Conservation (phyloP, 2,329 filamentous ascomycete species). For the Arthrobotrys iridis region DNA sequence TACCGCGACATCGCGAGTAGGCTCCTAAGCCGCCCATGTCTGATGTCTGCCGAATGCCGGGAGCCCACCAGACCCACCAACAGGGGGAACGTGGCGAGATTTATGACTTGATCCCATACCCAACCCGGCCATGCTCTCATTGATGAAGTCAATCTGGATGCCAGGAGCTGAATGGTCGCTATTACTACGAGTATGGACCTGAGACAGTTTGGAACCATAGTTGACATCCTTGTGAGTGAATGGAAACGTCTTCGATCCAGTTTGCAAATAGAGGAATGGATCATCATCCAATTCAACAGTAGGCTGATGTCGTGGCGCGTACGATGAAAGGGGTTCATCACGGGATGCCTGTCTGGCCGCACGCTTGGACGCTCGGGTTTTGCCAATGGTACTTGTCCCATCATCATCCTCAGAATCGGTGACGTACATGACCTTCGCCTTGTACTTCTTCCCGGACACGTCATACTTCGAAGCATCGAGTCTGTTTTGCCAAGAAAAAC, state of each 20-base stretch:
- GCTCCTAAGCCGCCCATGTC: conserved; percentile 41
- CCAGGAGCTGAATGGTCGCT: conserved; percentile 40
- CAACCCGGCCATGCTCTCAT: conserved; percentile 20
- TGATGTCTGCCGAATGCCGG: conserved; percentile 21
- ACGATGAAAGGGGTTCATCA: conserved; percentile 34
- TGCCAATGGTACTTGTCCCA: conserved; percentile 38
- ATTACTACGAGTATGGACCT: conserved; percentile 28
- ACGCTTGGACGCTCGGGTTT: conserved; percentile 32
- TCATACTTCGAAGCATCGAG: conserved; percentile 25
- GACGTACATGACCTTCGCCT: conserved; percentile 43
- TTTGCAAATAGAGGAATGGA: conserved; percentile 36
- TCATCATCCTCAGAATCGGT: conserved; percentile 45
- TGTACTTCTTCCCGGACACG: conserved; percentile 44
- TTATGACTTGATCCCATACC: conserved; percentile 35
- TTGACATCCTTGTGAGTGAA: conserved; percentile 48
- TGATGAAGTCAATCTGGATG: conserved; percentile 39
- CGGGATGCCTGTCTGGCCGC: conserved; percentile 40
- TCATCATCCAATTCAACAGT: conserved; percentile 43
- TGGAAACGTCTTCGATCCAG: conserved; percentile 24
- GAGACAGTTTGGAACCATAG: conserved; percentile 28
- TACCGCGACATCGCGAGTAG: background rate
- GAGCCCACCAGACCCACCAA: conserved; percentile 28
- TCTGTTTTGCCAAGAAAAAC: conserved; percentile 5
- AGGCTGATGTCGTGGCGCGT: conserved; percentile 35
- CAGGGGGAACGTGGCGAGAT: conserved; percentile 37